A percentile compares a stretch with the other conserved stretches of the same genome.
Evolutionary conservation across 2,329 filamentous ascomycete species (phyloP).

Genomic region (Xylaria sp.): DNA sequence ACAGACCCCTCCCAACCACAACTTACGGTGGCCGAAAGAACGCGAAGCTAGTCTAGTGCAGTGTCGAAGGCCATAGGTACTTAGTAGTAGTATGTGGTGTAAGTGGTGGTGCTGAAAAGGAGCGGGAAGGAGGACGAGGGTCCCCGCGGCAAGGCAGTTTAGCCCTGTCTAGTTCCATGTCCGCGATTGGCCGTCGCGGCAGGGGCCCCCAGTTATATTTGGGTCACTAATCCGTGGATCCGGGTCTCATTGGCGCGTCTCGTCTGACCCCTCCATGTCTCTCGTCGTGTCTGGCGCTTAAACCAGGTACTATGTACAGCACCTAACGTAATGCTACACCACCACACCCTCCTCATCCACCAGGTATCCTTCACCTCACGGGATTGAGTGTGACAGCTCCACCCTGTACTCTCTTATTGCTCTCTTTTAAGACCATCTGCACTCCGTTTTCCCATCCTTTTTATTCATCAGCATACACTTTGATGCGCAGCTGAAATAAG

Average conservation of each 20-base stretch:
- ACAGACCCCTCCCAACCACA: slow-evolving; percentile 10
- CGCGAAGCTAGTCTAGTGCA: slow-evolving; percentile 8
- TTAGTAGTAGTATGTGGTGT: no score
- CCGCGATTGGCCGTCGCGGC: slow-evolving; percentile 25
- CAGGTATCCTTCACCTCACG: background rate
- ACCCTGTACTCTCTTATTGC: background rate
- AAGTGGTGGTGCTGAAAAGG: no score
- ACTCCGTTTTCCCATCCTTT: background rate
- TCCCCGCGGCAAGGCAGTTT: slow-evolving; percentile 14
- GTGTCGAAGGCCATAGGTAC: background rate
- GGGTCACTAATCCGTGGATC: slow-evolving; percentile 20
- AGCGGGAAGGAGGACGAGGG: slow-evolving; percentile 7
- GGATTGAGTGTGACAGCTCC: slow-evolving; percentile 11
- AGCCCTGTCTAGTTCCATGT: slow-evolving; percentile 10
- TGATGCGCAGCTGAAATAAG: slow-evolving; percentile 15
- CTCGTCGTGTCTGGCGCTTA: slow-evolving; percentile 42
- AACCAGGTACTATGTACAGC: slow-evolving; percentile 18
- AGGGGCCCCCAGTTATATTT: slow-evolving; percentile 38
- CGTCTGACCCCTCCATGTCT: slow-evolving; percentile 31
- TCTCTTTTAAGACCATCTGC: slow-evolving; percentile 11
- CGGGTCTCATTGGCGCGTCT: slow-evolving; percentile 34
- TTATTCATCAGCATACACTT: background rate
- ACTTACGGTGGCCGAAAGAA: slow-evolving; percentile 25
- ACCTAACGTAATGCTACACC: slow-evolving; percentile 17
- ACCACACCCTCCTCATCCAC: slow-evolving; percentile 16